Percentiles rank a stretch among this genome's conserved stretches.
These are phyloP conservation scores for Thelonectria discophora DNA, from an alignment of 2,329 filamentous ascomycete species.

Conservation along the genomic window DNA sequence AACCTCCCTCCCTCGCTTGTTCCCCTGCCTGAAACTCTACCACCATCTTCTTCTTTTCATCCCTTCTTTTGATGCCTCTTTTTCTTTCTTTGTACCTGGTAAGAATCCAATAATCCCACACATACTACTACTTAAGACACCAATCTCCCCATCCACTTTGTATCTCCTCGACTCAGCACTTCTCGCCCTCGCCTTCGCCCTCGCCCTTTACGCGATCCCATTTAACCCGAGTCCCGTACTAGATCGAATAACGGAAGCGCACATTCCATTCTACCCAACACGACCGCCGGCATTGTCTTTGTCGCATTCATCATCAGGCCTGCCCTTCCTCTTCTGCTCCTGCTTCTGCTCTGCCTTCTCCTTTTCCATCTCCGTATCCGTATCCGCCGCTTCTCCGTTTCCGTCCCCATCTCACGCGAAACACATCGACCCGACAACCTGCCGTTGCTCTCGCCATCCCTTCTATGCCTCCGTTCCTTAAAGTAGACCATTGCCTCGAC, in stretches of 20 bases:
- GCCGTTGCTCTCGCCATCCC: conserved; percentile 9
- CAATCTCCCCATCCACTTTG: not conserved
- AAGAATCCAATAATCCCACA: not conserved
- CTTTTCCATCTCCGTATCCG: not conserved
- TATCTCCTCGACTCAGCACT: not conserved
- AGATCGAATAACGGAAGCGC: conserved; percentile 27
- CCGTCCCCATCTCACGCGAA: conserved; percentile 2
- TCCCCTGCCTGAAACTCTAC: conserved; percentile 20
- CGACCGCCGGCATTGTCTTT: conserved; percentile 16
- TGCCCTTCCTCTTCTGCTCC: not conserved
- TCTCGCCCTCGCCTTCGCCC: not conserved
- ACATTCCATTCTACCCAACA: conserved; percentile 31
- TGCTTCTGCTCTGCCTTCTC: not conserved
- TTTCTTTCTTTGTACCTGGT: not conserved
- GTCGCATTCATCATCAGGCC: not conserved
- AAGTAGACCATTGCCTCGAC: conserved; percentile 25
- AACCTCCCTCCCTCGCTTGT: conserved; percentile 14
- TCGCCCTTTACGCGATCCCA: not conserved
- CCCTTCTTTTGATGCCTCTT: not conserved
- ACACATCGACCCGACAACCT: conserved; percentile 9
- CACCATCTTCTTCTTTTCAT: not conserved
- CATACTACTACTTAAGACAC: not conserved
- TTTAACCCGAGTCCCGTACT: conserved; percentile 27
- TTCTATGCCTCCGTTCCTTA: conserved; percentile 31
- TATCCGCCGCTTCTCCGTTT: conserved; percentile 24